Percentiles rank a stretch among this genome's conserved stretches.
These are phyloP conservation scores for Apiotrichum domesticum DNA, from an alignment of 1,284 basidiomycete genomes.

Conservation along the genomic window DNA sequence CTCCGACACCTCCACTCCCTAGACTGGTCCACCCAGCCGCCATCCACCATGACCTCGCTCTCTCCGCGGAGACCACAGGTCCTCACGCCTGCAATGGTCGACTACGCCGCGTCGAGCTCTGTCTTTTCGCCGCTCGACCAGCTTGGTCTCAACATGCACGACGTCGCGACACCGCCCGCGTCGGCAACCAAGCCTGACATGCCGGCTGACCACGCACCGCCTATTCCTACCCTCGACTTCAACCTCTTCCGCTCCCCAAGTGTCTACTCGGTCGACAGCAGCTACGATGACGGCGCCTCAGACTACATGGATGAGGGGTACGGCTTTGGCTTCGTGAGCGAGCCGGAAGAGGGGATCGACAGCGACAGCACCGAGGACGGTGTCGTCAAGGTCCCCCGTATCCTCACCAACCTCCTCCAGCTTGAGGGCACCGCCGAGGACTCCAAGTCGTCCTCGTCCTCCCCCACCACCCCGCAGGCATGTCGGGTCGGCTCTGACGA, in stretches of 20 bases:
- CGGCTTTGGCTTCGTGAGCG: neutral
- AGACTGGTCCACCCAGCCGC: neutral
- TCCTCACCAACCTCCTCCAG: neutral
- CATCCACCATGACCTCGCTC: slow-evolving; percentile 7
- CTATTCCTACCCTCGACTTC: slow-evolving; percentile 36
- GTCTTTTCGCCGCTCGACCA: slow-evolving; percentile 16
- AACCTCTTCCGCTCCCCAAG: slow-evolving; percentile 39
- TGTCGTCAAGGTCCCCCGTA: neutral
- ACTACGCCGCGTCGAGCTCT: neutral
- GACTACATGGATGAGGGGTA: neutral
- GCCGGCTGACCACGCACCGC: slow-evolving; percentile 18
- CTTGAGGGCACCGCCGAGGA: neutral
- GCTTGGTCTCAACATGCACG: slow-evolving; percentile 9
- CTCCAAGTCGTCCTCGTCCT: neutral
- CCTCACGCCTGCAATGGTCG: neutral
- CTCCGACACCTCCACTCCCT: neutral
- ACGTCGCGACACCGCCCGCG: neutral
- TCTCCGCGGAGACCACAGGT: slow-evolving; percentile 1
- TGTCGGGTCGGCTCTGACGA: slow-evolving; percentile 4
- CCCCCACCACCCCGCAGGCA: slow-evolving; percentile 9
- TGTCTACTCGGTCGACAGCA: slow-evolving; percentile 34
- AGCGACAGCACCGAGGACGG: slow-evolving; percentile 7
- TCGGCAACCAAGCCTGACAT: slow-evolving; percentile 16
- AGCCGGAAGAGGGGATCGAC: slow-evolving; percentile 2
- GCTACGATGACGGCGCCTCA: neutral